These are phyloP conservation scores for Fagopyrum esculentum DNA, from an alignment of 148 eudicot genomes.

Conservation along the genomic window DNA sequence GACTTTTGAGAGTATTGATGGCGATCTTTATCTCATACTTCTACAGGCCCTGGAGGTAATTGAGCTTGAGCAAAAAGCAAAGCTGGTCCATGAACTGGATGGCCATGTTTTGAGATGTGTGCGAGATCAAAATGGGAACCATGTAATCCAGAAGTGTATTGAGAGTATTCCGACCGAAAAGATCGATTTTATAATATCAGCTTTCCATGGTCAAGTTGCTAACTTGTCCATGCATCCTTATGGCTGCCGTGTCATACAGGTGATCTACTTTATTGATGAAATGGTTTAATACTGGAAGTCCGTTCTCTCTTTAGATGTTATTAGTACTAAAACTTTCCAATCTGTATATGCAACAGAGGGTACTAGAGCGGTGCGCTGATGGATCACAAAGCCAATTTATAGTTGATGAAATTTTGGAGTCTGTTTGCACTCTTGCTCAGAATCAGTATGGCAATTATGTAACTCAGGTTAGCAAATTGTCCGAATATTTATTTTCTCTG, in stretches of 20 bases:
- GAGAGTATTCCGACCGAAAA: slow-evolving; percentile 68
- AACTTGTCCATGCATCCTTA: slow-evolving; percentile 82
- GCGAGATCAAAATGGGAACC: slow-evolving; percentile 94
- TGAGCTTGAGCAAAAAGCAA: slow-evolving; percentile 72
- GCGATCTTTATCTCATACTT: background rate
- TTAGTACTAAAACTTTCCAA: slow-evolving; percentile 5
- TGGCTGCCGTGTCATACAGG: slow-evolving; percentile 98
- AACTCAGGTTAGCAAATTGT: slow-evolving; percentile 52
- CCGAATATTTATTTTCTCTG: background rate
- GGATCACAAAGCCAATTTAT: slow-evolving; percentile 59
- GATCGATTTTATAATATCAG: slow-evolving; percentile 64
- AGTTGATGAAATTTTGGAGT: slow-evolving; percentile 83
- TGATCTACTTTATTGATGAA: slow-evolving; percentile 16
- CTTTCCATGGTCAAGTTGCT: slow-evolving; percentile 75
- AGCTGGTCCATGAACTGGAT: slow-evolving; percentile 79
- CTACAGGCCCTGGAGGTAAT: slow-evolving; percentile 83
- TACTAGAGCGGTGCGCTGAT: slow-evolving; percentile 75
- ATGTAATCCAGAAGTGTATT: slow-evolving; percentile 88
- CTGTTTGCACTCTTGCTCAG: slow-evolving; percentile 74
- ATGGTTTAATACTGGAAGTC: background rate
- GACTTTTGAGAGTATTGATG: background rate
- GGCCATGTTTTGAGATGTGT: slow-evolving; percentile 85
- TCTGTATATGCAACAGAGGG: slow-evolving; percentile 43
- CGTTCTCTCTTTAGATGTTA: background rate
- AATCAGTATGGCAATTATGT: slow-evolving; percentile 98